phyloP scores from a whole-genome alignment of 768 basidiomycete species.

The Kwoniella bestiolae region DNA sequence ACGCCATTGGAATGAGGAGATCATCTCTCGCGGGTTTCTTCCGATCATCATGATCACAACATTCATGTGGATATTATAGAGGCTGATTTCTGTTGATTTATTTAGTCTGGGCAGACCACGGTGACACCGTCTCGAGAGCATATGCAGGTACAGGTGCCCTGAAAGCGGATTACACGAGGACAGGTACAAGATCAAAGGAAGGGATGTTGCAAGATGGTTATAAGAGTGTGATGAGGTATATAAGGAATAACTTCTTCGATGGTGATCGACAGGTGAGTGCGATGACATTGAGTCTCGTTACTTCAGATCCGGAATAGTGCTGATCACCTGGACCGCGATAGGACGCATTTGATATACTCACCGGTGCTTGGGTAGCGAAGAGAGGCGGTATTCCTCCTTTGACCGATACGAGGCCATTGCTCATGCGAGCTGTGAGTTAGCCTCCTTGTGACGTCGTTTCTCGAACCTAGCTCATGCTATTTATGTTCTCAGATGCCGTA shows the following conservation, averaged over 20 bases:
- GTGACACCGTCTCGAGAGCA: slow-evolving; percentile 82
- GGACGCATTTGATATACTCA: slow-evolving; percentile 94
- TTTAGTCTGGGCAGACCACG: slow-evolving; percentile 99
- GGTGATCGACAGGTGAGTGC: slow-evolving; percentile 77
- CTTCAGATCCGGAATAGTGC: background rate
- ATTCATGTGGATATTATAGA: too few relatives aligned
- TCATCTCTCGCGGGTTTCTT: too few relatives aligned
- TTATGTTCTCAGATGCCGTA: slow-evolving; percentile 72
- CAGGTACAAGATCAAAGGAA: slow-evolving; percentile 80
- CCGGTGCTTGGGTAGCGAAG: slow-evolving; percentile 86
- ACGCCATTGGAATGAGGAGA: too few relatives aligned
- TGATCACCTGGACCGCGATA: slow-evolving; percentile 49
- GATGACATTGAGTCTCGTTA: background rate
- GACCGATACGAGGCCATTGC: slow-evolving; percentile 76
- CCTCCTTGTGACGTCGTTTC: background rate
- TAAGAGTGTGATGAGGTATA: slow-evolving; percentile 81
- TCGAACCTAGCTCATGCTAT: background rate
- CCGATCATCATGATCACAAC: too few relatives aligned
- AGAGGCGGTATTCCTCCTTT: slow-evolving; percentile 73
- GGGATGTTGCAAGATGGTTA: slow-evolving; percentile 82
- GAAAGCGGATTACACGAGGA: slow-evolving; percentile 95
- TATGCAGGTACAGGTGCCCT: slow-evolving; percentile 95
- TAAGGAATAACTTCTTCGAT: slow-evolving; percentile 97
- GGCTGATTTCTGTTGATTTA: too few relatives aligned
- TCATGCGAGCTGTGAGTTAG: slow-evolving; percentile 75